Evolutionary conservation across 164 flowering plant genomes (phyloP), one percentile per base, ranked within the genome.

Genomic region (Nymphaea colorata): DNA sequence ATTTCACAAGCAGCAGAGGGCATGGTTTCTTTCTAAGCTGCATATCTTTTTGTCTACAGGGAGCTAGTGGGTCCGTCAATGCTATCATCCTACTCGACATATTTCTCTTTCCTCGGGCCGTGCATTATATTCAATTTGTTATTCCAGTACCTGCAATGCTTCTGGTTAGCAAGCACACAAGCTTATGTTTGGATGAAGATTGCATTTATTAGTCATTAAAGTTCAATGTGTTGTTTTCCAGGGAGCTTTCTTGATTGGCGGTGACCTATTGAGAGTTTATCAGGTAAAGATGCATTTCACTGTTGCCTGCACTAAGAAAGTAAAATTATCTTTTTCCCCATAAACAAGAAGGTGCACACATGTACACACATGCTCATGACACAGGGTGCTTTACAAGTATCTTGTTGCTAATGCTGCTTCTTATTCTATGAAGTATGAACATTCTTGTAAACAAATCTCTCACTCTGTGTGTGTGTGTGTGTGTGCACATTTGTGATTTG

Each of bases 31-130:
- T 25, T 25, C 36, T 25, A 25, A 25, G 36, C 36, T 25, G 36
- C 36, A 25, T 25, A 25, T 25, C 1, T 25, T 51, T 15, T 4
- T 15, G 14, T 51, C 15, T 51, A 8, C 69, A 93, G 98, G 98
- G 98, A 4, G 98, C 98, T 66, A 93, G 98, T 74, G 98, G 96
- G 10, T 96, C 98, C 41, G 92, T 89, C 51, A 89, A 87, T 79
- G 98, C 98, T 42, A 83, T 93, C 60, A 78, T 93, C 80, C 79
- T 93, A 55, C 92, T 91, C 16, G 75, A 93, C 71, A 86, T 93
- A 79, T 89, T 91, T 79, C 85, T 91, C 61, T 78, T 80, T 75
- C 97, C 98, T 44, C 85, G 41, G 73, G 73, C 85, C 18, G 87
- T 85, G 12, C 65, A 82, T 59, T 86, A 79, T 64, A 41, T 91